A percentile compares a stretch with the other conserved stretches of the same genome.
Evolutionary conservation across 1,284 basidiomycete genomes (phyloP).

Genomic region (Marasmius oreades): DNA sequence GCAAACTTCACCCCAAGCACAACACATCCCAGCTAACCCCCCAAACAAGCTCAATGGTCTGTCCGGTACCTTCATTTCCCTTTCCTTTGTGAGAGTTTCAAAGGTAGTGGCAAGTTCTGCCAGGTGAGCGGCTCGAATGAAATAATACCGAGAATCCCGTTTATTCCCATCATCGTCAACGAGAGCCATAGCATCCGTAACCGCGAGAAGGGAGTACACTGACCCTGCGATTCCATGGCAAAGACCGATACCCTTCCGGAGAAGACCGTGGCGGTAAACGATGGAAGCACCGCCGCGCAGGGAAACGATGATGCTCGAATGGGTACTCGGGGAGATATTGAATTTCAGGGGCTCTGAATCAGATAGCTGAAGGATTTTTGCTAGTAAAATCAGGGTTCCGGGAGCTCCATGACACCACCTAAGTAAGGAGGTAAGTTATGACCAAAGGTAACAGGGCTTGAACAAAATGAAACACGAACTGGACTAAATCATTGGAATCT

Average conservation of each 20-base stretch:
- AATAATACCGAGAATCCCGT: slow-evolving; percentile 20
- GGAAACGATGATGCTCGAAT: slow-evolving; percentile 25
- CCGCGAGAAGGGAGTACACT: slow-evolving; percentile 47
- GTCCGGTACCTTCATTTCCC: slow-evolving; percentile 44
- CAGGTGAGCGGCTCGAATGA: slow-evolving; percentile 41
- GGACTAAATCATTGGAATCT: slow-evolving; percentile 37
- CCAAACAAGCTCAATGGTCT: slow-evolving; percentile 53
- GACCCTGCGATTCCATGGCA: slow-evolving; percentile 55
- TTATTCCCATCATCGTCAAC: neutral
- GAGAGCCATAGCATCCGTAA: slow-evolving; percentile 31
- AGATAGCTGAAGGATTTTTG: slow-evolving; percentile 33
- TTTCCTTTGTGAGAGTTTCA: slow-evolving; percentile 28
- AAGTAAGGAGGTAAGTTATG: neutral
- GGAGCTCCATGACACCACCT: slow-evolving; percentile 61
- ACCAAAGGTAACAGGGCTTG: neutral
- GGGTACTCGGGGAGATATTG: slow-evolving; percentile 6
- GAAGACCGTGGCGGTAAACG: slow-evolving; percentile 45
- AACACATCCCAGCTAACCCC: slow-evolving; percentile 53
- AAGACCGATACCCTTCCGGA: slow-evolving; percentile 52
- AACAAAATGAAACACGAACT: slow-evolving; percentile 30
- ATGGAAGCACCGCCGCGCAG: slow-evolving; percentile 36
- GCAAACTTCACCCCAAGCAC: slow-evolving; percentile 48
- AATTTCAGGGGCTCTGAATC: slow-evolving; percentile 17
- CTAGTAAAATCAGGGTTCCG: slow-evolving; percentile 44
- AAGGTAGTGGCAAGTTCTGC: slow-evolving; percentile 39